phyloP scores from a whole-genome alignment of 2,329 filamentous ascomycete genomes.

The Botrytis paeoniae region DNA sequence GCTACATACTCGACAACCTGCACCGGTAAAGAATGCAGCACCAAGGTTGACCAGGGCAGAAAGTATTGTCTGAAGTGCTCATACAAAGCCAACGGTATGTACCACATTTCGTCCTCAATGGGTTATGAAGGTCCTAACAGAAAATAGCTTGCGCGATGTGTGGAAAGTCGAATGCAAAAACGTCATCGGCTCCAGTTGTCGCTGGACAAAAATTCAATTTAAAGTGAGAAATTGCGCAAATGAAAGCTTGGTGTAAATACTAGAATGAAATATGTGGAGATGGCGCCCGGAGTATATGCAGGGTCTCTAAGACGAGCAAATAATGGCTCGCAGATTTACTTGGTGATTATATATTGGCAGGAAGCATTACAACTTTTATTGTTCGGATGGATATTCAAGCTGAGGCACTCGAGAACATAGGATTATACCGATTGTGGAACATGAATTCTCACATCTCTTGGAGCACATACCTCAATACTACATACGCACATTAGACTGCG shows the following conservation, averaged over 20 bases:
- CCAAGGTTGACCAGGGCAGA: slow-evolving; percentile 59
- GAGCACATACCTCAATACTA: background rate
- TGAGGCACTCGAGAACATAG: slow-evolving; percentile 6
- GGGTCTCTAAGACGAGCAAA: background rate
- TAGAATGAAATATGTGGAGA: background rate
- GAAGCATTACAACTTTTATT: background rate
- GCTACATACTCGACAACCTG: slow-evolving; percentile 54
- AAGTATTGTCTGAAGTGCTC: slow-evolving; percentile 61
- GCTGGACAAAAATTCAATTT: slow-evolving; percentile 61
- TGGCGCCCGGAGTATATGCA: slow-evolving; percentile 1
- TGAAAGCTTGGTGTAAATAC: background rate
- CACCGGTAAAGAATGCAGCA: slow-evolving; percentile 59
- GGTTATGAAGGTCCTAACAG: slow-evolving; percentile 8
- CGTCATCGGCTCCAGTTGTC: slow-evolving; percentile 52
- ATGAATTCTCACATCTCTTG: background rate
- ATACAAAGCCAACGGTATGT: slow-evolving; percentile 58
- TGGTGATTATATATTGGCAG: slow-evolving; percentile 1
- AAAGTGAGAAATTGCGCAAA: slow-evolving; percentile 43
- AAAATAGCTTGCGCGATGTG: slow-evolving; percentile 59
- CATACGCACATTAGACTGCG: slow-evolving; percentile 45
- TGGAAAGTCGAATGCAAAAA: slow-evolving; percentile 55
- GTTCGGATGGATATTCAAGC: background rate
- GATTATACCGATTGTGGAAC: background rate
- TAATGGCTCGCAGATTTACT: background rate
- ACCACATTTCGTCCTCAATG: background rate